Evolutionary conservation across 495 filamentous ascomycete species (phyloP).

Genomic region (Penicillium cataractarum): DNA sequence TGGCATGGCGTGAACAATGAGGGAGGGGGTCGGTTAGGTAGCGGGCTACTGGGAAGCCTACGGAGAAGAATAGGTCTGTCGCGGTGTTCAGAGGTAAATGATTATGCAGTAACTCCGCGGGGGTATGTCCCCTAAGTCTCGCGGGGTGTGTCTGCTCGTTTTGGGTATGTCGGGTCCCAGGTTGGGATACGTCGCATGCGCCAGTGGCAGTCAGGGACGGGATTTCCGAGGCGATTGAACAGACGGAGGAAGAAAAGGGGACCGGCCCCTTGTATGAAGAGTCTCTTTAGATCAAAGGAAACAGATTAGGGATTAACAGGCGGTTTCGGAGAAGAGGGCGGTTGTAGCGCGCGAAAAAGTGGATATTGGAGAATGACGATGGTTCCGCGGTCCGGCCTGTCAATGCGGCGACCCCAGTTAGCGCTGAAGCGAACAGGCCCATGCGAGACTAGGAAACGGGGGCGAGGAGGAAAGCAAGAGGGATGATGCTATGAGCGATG

Average conservation of each 20-base stretch:
- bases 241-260: constrained; percentile 12
- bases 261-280: constrained; percentile 21
- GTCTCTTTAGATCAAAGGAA: background rate
- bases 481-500: background rate
- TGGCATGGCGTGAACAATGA: constrained; percentile 25
- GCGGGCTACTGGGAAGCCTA: constrained; percentile 6
- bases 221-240: constrained; percentile 2
- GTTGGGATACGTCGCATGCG: constrained; percentile 17
- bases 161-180: background rate
- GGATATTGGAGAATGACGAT: constrained; percentile 29
- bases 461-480: background rate
- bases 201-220: constrained; percentile 6
- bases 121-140: background rate
- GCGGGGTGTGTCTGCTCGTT: background rate
- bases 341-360: constrained; percentile 21
- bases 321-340: constrained; percentile 5
- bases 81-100: background rate
- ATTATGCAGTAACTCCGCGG: background rate
- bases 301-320: constrained; percentile 21
- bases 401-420: constrained; percentile 22
- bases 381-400: constrained; percentile 26
- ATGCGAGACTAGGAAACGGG: constrained; percentile 2
- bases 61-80: background rate
- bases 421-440: constrained; percentile 19
- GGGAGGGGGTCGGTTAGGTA: background rate